Percentiles rank a stretch among this genome's conserved stretches.
Conservation (phyloP, 768 basidiomycete species). For the Termitomyces sp. region DNA sequence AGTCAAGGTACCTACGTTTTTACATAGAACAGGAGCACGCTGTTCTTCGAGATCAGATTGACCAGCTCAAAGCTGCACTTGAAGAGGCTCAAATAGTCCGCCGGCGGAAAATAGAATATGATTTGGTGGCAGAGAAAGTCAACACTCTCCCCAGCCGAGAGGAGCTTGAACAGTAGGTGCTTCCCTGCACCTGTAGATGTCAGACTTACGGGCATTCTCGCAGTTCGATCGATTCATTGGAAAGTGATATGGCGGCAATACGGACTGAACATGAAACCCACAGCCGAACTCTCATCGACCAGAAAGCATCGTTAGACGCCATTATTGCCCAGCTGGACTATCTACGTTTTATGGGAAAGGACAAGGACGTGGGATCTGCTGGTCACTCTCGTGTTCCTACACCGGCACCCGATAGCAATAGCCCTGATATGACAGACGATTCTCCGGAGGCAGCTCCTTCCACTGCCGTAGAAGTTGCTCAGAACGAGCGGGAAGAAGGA, state of each 20-base stretch:
- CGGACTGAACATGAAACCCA: constrained; percentile 73
- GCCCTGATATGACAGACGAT: constrained; percentile 15
- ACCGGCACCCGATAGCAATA: constrained; percentile 40
- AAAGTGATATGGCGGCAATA: constrained; percentile 78
- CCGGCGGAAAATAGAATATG: constrained; percentile 82
- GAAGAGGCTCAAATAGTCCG: constrained; percentile 79
- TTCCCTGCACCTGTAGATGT: not conserved
- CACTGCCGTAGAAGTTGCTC: not conserved
- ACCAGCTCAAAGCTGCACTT: constrained; percentile 69
- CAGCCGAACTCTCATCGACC: constrained; percentile 58
- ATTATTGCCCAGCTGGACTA: constrained; percentile 61
- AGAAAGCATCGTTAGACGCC: constrained; percentile 62
- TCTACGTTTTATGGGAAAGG: constrained; percentile 68
- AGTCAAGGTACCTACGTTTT: not conserved
- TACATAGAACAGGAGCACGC: constrained; percentile 67
- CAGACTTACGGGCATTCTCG: not conserved
- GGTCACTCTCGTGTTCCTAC: constrained; percentile 44
- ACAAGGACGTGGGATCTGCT: constrained; percentile 47
- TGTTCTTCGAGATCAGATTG: constrained; percentile 64
- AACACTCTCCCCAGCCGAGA: constrained; percentile 73
- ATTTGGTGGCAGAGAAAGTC: constrained; percentile 78
- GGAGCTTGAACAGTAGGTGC: constrained; percentile 72
- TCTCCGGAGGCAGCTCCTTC: not conserved
- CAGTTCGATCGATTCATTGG: constrained; percentile 66
- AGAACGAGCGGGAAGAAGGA: constrained; percentile 26